Evolutionary conservation across 345 rosid genomes (phyloP).

Genomic region (Gynandropsis gynandra): DNA sequence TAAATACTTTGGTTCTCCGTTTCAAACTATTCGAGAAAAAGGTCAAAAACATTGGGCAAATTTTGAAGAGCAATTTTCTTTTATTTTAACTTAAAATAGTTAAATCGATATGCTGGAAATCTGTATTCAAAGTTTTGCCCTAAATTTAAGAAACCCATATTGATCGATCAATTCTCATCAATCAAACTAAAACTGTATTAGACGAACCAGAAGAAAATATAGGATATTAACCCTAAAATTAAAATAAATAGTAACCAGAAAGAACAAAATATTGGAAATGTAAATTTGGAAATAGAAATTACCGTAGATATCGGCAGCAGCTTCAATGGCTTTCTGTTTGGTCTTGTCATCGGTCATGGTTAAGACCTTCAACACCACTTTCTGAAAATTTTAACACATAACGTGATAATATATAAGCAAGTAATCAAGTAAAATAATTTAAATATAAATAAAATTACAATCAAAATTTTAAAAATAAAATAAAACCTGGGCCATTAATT

Average conservation of each 20-base stretch:
- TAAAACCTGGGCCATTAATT: conserved; percentile 57
- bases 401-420: neutral
- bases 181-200: neutral
- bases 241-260: neutral
- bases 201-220: no score
- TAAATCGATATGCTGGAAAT: no score
- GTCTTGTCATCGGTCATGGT: conserved; percentile 92
- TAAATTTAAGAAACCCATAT: neutral
- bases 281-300: neutral
- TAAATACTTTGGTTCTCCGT: no score
- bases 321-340: conserved; percentile 85
- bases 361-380: conserved; percentile 71
- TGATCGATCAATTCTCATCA: neutral
- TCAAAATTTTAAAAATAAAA: neutral
- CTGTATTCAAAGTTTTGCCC: neutral
- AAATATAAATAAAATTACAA: conserved; percentile 8
- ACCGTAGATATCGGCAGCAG: conserved; percentile 87
- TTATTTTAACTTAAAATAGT: no score
- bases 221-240: neutral
- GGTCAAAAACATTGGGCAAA: no score
- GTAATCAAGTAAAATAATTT: neutral
- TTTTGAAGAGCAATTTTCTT: no score
- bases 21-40: no score
- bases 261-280: neutral
- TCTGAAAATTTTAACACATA: conserved; percentile 28